Evolutionary conservation across 306 rosid species (phyloP).

Genomic region (Vigna reflexopilosa): DNA sequence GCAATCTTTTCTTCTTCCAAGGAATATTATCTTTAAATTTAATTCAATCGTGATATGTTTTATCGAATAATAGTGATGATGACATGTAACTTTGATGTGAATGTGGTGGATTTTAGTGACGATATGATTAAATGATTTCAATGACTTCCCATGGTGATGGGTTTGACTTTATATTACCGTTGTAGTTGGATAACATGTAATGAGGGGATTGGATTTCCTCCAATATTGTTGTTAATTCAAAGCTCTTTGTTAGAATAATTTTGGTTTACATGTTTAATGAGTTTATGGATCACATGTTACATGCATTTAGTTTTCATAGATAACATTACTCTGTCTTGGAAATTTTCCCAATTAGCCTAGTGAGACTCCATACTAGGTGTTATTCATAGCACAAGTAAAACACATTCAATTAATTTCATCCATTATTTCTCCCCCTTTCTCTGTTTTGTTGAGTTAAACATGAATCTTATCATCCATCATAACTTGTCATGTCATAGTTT

Average conservation of each 20-base stretch:
- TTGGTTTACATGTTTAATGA: neutral
- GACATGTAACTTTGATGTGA: slow-evolving; percentile 13
- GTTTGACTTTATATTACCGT: slow-evolving; percentile 1
- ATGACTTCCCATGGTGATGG: neutral
- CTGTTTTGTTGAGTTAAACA: neutral
- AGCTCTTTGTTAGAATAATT: neutral
- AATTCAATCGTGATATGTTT: neutral
- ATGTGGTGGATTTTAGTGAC: neutral
- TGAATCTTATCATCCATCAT: neutral
- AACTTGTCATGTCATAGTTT: neutral
- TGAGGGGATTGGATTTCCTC: slow-evolving; percentile 7
- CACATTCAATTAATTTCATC: neutral
- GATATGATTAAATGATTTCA: slow-evolving; percentile 6
- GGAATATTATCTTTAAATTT: slow-evolving; percentile 1
- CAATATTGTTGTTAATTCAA: slow-evolving; percentile 2
- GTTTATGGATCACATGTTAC: neutral
- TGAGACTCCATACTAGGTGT: neutral
- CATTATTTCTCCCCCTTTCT: neutral
- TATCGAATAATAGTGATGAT: neutral
- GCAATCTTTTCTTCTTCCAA: slow-evolving; percentile 33
- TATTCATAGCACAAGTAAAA: neutral
- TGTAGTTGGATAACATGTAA: neutral
- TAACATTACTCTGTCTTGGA: neutral
- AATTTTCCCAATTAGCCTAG: neutral
- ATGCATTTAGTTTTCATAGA: neutral